phyloP scores from a whole-genome alignment of 352 stramenopile species.

The Phytophthora hibernalis region DNA sequence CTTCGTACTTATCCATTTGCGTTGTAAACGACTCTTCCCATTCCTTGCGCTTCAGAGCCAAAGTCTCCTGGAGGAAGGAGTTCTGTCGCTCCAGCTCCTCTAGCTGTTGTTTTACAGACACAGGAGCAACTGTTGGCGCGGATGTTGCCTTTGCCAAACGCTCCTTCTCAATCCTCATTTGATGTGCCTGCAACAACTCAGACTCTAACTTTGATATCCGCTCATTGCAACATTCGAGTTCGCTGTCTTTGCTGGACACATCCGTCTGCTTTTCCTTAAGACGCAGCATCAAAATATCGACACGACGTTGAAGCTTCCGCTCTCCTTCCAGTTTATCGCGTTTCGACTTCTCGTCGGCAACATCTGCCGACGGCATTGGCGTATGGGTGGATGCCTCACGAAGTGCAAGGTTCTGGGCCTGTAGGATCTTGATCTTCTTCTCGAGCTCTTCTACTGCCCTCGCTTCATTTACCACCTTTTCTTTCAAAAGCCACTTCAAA shows the following conservation, averaged over 20 bases:
- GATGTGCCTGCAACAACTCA: conserved; percentile 39
- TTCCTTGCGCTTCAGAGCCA: conserved; percentile 70
- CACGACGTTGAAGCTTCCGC: conserved; percentile 73
- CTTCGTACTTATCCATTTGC: conserved; percentile 69
- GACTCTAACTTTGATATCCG: conserved; percentile 44
- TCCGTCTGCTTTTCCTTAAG: conserved; percentile 79
- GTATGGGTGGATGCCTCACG: conserved; percentile 43
- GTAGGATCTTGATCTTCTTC: conserved; percentile 72
- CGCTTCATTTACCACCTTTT: conserved; percentile 58
- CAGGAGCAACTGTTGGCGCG: conserved; percentile 1
- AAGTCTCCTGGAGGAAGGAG: conserved; percentile 60
- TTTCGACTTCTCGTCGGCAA: conserved; percentile 18
- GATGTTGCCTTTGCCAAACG: conserved; percentile 12
- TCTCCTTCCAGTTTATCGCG: conserved; percentile 63
- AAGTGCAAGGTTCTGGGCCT: conserved; percentile 87
- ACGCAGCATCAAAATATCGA: conserved; percentile 67
- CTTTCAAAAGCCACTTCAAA: conserved; percentile 63
- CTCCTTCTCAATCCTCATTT: conserved; percentile 32
- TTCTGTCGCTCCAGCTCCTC: conserved; percentile 65
- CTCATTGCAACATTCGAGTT: conserved; percentile 49
- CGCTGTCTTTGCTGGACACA: conserved; percentile 45
- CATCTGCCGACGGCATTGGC: neutral
- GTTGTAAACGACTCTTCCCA: conserved; percentile 56
- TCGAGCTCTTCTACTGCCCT: conserved; percentile 62
- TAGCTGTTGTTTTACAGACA: conserved; percentile 30